Conservation (phyloP, 108 stramenopile species). For the Skeletonema grethae region DNA sequence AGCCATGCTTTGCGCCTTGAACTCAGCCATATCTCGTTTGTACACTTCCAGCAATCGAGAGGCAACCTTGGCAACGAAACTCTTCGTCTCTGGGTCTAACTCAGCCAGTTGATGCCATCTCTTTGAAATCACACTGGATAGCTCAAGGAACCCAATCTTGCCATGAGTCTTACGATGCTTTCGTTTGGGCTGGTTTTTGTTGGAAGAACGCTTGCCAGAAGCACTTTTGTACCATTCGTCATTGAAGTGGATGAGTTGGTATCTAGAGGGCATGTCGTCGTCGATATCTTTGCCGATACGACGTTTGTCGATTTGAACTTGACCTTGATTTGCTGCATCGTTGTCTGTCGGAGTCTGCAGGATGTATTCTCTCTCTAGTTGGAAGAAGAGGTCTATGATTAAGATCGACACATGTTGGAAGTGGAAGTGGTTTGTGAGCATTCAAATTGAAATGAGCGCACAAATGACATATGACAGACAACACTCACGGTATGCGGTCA, state of each 20-base stretch:
- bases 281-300: slow-evolving; percentile 15
- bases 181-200: slow-evolving; percentile 3
- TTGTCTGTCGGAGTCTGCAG: neutral
- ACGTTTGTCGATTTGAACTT: neutral
- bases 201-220: slow-evolving; percentile 16
- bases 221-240: slow-evolving; percentile 24
- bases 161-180: slow-evolving; percentile 69
- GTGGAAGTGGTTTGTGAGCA: neutral
- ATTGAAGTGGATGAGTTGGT: slow-evolving; percentile 19
- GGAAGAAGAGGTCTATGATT: neutral
- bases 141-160: slow-evolving; percentile 70
- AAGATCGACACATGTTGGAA: neutral
- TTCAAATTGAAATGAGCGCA: neutral
- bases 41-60: slow-evolving; percentile 16
- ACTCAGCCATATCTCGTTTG: slow-evolving; percentile 8
- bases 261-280: slow-evolving; percentile 26
- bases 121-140: slow-evolving; percentile 58
- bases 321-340: neutral
- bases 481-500: neutral
- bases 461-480: neutral
- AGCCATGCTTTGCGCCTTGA: neutral
- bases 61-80: slow-evolving; percentile 15
- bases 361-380: neutral
- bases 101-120: slow-evolving; percentile 47
- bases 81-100: slow-evolving; percentile 25